phyloP scores from a whole-genome alignment of 1,139 yeast species.

The Kluyveromyces marxianus region DNA sequence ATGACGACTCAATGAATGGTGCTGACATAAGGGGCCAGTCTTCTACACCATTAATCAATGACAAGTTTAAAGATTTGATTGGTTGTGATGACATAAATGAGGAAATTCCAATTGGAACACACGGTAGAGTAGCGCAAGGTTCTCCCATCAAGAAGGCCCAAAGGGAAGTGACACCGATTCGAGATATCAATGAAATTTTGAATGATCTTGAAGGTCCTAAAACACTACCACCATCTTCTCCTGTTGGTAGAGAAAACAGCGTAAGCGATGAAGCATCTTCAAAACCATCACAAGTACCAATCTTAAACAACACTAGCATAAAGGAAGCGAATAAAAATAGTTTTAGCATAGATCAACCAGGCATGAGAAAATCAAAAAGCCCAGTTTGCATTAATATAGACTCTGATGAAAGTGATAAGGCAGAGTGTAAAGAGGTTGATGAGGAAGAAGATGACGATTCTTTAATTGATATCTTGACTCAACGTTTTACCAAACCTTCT shows the following conservation, averaged over 20 bases:
- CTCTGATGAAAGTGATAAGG: not conserved
- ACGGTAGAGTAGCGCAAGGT: constrained; percentile 1
- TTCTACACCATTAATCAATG: constrained; percentile 27
- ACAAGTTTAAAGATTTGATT: constrained; percentile 20
- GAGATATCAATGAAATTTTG: constrained; percentile 27
- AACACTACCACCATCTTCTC: constrained; percentile 12
- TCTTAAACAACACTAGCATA: not conserved
- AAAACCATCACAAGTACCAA: not conserved
- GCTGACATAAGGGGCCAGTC: constrained; percentile 17
- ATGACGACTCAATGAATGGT: constrained; percentile 10
- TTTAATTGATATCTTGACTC: constrained; percentile 20
- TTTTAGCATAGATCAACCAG: too few relatives aligned
- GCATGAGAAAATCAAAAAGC: too few relatives aligned
- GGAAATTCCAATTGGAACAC: not conserved
- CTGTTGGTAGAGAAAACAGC: constrained; percentile 15
- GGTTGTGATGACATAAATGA: constrained; percentile 12
- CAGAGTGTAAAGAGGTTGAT: not conserved
- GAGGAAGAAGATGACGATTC: constrained; percentile 21
- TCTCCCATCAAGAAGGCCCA: constrained; percentile 3
- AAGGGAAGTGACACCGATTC: constrained; percentile 11
- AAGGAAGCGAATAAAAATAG: too few relatives aligned
- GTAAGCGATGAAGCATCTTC: not conserved
- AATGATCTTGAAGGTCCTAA: constrained; percentile 20
- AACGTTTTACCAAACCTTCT: constrained; percentile 10
- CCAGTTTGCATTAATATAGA: too few relatives aligned